Conservation (phyloP, 345 rosid genomes). For the Melaleuca alternifolia region DNA sequence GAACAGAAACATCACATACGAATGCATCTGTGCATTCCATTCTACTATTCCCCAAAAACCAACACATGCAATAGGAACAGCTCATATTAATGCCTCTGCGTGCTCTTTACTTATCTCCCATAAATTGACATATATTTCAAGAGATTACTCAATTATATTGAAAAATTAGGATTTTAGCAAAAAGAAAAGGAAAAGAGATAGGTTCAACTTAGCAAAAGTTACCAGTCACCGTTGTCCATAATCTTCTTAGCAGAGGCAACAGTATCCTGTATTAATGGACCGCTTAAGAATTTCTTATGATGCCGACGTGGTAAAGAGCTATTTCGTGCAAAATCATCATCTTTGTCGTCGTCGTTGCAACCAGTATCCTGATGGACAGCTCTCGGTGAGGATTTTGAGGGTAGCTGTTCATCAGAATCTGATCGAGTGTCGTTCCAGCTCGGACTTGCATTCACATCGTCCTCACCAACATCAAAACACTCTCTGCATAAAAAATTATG, state of each 20-base stretch:
- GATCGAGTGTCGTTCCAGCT: slow-evolving; percentile 30
- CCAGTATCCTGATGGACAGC: slow-evolving; percentile 31
- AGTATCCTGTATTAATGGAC: slow-evolving; percentile 29
- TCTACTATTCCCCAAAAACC: background rate
- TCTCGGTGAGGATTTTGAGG: slow-evolving; percentile 7
- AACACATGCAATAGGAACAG: background rate
- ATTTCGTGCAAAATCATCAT: slow-evolving; percentile 29
- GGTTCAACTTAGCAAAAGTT: background rate
- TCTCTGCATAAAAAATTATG: slow-evolving; percentile 39
- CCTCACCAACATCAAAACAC: slow-evolving; percentile 76
- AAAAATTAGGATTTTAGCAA: background rate
- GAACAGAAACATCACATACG: background rate
- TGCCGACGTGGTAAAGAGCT: slow-evolving; percentile 33
- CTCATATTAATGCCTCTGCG: background rate
- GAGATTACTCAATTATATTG: background rate
- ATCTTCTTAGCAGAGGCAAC: slow-evolving; percentile 20
- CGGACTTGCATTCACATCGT: slow-evolving; percentile 48
- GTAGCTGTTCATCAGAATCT: slow-evolving; percentile 35
- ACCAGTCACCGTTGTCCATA: background rate
- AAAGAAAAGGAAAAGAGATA: slow-evolving; percentile 5
- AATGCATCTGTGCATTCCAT: background rate
- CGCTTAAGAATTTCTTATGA: slow-evolving; percentile 46
- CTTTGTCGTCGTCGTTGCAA: slow-evolving; percentile 3
- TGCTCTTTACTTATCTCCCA: background rate
- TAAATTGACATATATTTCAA: background rate